These are phyloP conservation scores for Penicillium dipodomyicola DNA, from an alignment of 495 filamentous ascomycete genomes.

Conservation along the genomic window DNA sequence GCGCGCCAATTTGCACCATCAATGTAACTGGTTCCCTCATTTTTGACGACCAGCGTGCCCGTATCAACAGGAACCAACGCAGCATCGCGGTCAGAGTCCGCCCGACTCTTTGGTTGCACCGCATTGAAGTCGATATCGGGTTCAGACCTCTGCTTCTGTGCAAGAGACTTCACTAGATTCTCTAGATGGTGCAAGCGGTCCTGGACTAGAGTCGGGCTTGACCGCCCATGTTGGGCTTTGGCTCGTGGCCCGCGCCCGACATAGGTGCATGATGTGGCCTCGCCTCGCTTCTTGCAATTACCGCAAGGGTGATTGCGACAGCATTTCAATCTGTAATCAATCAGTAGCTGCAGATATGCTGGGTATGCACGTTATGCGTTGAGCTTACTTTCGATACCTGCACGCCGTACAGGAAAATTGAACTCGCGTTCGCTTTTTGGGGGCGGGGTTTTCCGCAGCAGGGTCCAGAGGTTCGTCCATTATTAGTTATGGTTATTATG, in stretches of 20 bases:
- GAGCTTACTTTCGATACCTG: slow-evolving; percentile 49
- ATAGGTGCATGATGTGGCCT: slow-evolving; percentile 43
- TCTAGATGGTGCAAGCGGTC: slow-evolving; percentile 52
- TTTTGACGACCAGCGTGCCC: slow-evolving; percentile 69
- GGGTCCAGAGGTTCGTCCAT: slow-evolving; percentile 14
- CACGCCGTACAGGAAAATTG: slow-evolving; percentile 55
- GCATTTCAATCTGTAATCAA: slow-evolving; percentile 47
- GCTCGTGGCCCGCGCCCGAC: slow-evolving; percentile 38
- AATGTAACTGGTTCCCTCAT: slow-evolving; percentile 47
- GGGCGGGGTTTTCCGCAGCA: slow-evolving; percentile 12
- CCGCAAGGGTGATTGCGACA: slow-evolving; percentile 50
- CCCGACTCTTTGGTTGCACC: background rate
- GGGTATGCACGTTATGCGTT: background rate
- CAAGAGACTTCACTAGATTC: slow-evolving; percentile 48
- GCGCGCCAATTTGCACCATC: slow-evolving; percentile 51
- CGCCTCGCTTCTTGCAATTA: slow-evolving; percentile 49
- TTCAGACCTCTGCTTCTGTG: slow-evolving; percentile 37
- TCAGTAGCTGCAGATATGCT: slow-evolving; percentile 5
- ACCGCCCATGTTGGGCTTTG: slow-evolving; percentile 30
- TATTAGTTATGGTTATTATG: background rate
- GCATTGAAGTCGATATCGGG: slow-evolving; percentile 15
- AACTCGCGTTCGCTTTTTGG: slow-evolving; percentile 51
- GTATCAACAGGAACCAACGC: slow-evolving; percentile 32
- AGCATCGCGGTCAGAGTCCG: slow-evolving; percentile 67
- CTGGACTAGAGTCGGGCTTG: slow-evolving; percentile 42